phyloP scores from a whole-genome alignment of 2,329 filamentous ascomycete genomes.

The Calonectria pauciramosa region DNA sequence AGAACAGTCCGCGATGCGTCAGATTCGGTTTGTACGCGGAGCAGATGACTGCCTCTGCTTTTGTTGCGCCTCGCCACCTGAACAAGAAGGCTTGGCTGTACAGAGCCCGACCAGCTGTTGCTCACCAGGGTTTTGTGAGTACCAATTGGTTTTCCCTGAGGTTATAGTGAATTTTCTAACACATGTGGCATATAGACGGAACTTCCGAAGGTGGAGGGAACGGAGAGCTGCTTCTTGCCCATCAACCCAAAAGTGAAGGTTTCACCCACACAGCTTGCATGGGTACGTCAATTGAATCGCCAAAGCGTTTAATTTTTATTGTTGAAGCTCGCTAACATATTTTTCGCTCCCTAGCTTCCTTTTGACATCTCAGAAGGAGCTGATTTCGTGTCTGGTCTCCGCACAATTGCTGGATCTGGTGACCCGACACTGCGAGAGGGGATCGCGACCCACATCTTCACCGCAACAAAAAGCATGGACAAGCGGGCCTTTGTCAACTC shows the following conservation, averaged over 20 bases:
- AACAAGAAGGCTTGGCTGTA: conserved; percentile 51
- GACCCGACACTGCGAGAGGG: conserved; percentile 64
- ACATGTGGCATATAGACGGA: conserved; percentile 30
- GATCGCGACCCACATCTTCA: conserved; percentile 63
- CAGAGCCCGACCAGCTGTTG: conserved; percentile 46
- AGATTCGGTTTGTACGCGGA: conserved; percentile 56
- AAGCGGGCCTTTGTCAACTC: conserved; percentile 64
- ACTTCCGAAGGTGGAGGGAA: conserved; percentile 40
- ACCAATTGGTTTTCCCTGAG: accelerated
- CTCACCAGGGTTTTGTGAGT: conserved; percentile 47
- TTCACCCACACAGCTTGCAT: conserved; percentile 42
- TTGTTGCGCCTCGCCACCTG: conserved; percentile 47
- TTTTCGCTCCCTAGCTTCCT: conserved; percentile 27
- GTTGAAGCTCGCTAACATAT: not conserved
- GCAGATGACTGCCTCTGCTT: conserved; percentile 57
- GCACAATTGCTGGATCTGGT: conserved; percentile 63
- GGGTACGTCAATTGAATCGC: conserved; percentile 28
- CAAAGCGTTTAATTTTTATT: no score
- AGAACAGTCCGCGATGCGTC: conserved; percentile 59
- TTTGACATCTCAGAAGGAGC: conserved; percentile 56
- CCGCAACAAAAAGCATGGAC: conserved; percentile 61
- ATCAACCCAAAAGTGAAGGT: conserved; percentile 40
- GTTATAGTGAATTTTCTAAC: not conserved
- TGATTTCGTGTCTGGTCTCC: conserved; percentile 54
- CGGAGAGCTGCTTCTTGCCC: conserved; percentile 43